Evolutionary conservation across 1,284 basidiomycete species (phyloP).

Genomic region (Thelephora terrestris): DNA sequence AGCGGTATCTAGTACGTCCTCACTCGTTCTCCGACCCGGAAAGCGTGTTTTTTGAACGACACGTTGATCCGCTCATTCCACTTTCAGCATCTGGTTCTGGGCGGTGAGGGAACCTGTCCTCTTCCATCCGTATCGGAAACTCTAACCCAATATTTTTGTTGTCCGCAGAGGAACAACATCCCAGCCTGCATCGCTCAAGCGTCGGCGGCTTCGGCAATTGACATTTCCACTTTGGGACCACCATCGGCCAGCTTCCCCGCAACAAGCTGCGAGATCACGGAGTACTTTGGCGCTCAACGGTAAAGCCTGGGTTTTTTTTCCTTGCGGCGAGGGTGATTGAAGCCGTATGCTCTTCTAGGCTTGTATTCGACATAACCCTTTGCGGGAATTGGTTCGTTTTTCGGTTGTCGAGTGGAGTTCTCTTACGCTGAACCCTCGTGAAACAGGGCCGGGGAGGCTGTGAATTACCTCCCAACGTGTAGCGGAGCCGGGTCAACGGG

Average conservation of each 20-base stretch:
- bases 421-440: neutral
- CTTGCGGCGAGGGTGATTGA: no score
- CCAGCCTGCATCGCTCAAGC: slow-evolving; percentile 31
- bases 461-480: slow-evolving; percentile 33
- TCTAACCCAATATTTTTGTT: slow-evolving; percentile 4
- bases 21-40: slow-evolving; percentile 3
- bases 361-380: slow-evolving; percentile 50
- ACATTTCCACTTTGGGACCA: slow-evolving; percentile 40
- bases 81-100: slow-evolving; percentile 68
- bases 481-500: slow-evolving; percentile 27
- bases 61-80: neutral
- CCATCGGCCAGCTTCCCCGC: slow-evolving; percentile 43
- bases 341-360: neutral
- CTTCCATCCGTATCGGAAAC: neutral
- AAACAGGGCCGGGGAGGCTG: slow-evolving; percentile 38
- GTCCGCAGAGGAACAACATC: slow-evolving; percentile 29
- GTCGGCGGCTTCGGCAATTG: slow-evolving; percentile 33
- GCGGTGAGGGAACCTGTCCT: slow-evolving; percentile 39
- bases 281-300: slow-evolving; percentile 27
- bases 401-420: neutral
- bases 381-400: slow-evolving; percentile 41
- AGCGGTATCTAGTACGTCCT: slow-evolving; percentile 47
- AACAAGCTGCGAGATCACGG: slow-evolving; percentile 32
- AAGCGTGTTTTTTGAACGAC: neutral
- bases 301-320: no score